Base-by-base conservation (phyloP, 2,329 filamentous ascomycete species). In the Annulohypoxylon truncatum region DNA sequence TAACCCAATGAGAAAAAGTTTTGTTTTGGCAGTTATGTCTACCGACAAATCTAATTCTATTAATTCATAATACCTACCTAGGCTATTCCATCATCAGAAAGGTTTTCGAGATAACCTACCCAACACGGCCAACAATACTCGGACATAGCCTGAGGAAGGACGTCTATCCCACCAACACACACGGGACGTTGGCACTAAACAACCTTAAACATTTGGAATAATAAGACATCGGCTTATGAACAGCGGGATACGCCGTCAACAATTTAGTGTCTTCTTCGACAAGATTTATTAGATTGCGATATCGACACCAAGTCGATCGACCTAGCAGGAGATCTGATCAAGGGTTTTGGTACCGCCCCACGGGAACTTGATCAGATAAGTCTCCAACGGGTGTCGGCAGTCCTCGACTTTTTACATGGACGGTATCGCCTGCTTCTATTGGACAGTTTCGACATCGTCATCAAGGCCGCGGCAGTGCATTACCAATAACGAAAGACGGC, bases 331-430 rank as follows among this genome's bases (percentile, higher is more conserved):
- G 64, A 70, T 68, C 67, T 67, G 63, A 64, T 57, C 65, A 51
- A 69, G 63, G 65, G 61, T 69, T 59, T 47, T 46, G 53, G 28
- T 33, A 54, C 35, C 56, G 53, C 44, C 44, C 54, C 48, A 51
- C 46, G 50, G 51, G 58, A 62, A 57, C 13, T 42, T 58, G 54
- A 51, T 53, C 55, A 59, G 44, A 61, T 54, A 59, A 53, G 51
- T 42, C 20, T 57, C 15, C 15, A 55, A 48, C 22, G 22, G 31
- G 6, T 51, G 48, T 28, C 46, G 40, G 48, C 12, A 42, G 18
- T 42, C 20, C 28, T 48, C 35, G 24, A 18, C 35, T 55, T 71
- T 73, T 42, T 35, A 71, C 64, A 73, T 72, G 71, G 71, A 71
- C 65, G 42, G 51, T 54, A 61, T 52, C 48, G 63, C 58, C 53